Percentiles rank a stretch among this genome's conserved stretches.
Conservation (phyloP, 176 grass and related monocot genomes). For the Eleusine indica region DNA sequence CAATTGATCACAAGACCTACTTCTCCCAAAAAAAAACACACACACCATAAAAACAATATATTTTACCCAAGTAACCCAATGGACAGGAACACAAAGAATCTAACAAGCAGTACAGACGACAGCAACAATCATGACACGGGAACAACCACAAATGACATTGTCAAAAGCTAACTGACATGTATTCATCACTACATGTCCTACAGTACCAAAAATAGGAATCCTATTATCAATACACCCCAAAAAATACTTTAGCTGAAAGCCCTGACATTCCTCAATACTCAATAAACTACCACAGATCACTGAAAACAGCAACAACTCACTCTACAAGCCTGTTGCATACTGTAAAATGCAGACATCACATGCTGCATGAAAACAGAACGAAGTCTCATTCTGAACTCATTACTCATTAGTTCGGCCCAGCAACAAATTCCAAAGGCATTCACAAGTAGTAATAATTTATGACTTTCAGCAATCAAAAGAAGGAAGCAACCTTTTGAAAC, state of each 20-base stretch:
- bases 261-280: not conserved
- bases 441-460: conserved; percentile 1
- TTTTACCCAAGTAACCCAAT: not conserved
- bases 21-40: not conserved
- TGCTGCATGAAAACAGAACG: not conserved
- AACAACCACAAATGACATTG: not conserved
- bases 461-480: not conserved
- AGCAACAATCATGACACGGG: not conserved
- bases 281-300: not conserved
- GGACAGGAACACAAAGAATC: not conserved
- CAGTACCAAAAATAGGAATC: not conserved
- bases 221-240: not conserved
- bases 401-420: not conserved
- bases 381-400: not conserved
- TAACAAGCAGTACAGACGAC: not conserved
- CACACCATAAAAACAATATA: not conserved
- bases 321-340: not conserved
- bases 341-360: not conserved
- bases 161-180: not conserved
- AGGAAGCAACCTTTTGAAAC: not conserved
- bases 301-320: not conserved
- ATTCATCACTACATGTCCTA: not conserved
- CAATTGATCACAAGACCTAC: not conserved
- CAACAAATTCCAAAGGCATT: conserved; percentile 3
- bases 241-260: not conserved